These are phyloP conservation scores for Diplogelasinospora grovesii DNA, from an alignment of 495 filamentous ascomycete species.

Conservation along the genomic window DNA sequence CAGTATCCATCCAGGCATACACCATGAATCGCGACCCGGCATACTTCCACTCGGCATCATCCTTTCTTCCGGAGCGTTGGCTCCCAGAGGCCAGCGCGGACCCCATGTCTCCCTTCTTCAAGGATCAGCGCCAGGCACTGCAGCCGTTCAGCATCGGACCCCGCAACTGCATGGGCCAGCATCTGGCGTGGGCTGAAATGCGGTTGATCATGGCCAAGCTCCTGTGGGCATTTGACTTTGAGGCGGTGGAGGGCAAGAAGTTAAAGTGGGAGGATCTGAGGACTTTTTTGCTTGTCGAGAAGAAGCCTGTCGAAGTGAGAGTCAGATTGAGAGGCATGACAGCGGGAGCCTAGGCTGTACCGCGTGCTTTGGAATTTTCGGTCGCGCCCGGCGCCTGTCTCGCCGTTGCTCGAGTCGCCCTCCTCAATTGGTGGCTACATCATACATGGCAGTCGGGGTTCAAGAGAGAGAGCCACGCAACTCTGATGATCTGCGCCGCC, in stretches of 20 bases:
- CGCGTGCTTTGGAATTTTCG: no score
- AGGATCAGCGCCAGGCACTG: constrained; percentile 40
- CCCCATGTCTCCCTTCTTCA: constrained; percentile 16
- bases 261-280: constrained; percentile 5
- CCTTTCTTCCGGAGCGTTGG: constrained; percentile 41
- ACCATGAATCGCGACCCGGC: constrained; percentile 17
- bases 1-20: constrained; percentile 26
- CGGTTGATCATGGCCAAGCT: constrained; percentile 42
- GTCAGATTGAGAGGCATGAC: no score
- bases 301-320: constrained; percentile 5
- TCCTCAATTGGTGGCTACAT: no score
- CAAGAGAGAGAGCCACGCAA: no score
- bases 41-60: constrained; percentile 11
- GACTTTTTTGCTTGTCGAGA: constrained; percentile 5
- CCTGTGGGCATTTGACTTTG: constrained; percentile 46
- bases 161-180: constrained; percentile 48
- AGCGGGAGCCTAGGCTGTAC: no score
- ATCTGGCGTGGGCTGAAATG: constrained; percentile 48
- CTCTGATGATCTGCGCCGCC: no score
- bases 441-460: no score
- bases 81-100: constrained; percentile 32
- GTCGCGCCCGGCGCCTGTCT: no score
- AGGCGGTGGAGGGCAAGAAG: constrained; percentile 5
- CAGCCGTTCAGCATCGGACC: constrained; percentile 50
- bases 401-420: no score